These are phyloP conservation scores for Puccinia triticina DNA, from an alignment of 1,284 basidiomycete species.

Conservation along the genomic window DNA sequence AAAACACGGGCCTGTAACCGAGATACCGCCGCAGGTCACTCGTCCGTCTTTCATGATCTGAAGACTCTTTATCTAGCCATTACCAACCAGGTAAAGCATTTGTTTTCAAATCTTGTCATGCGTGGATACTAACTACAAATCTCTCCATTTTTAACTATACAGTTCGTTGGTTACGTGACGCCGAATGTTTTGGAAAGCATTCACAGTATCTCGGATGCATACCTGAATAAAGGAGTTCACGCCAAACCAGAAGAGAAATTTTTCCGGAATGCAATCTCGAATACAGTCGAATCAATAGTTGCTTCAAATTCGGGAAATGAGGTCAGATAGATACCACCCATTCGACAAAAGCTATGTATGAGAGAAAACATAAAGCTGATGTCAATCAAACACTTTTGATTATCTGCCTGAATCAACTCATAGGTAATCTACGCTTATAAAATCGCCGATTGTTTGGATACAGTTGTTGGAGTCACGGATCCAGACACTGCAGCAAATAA, in stretches of 20 bases:
- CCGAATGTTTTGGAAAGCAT: slow-evolving; percentile 43
- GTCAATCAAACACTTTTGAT: background rate
- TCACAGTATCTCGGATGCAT: slow-evolving; percentile 41
- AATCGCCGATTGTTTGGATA: slow-evolving; percentile 49
- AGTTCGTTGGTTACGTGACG: slow-evolving; percentile 49
- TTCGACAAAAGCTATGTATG: background rate
- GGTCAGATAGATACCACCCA: background rate
- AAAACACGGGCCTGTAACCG: slow-evolving; percentile 31
- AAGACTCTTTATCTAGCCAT: slow-evolving; percentile 46
- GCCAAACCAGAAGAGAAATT: slow-evolving; percentile 38
- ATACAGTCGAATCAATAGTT: slow-evolving; percentile 35
- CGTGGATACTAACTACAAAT: background rate
- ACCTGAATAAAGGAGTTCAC: slow-evolving; percentile 7
- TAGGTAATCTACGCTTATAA: slow-evolving; percentile 47
- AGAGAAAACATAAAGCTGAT: background rate
- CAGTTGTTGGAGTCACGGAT: slow-evolving; percentile 40
- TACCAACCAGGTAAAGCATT: slow-evolving; percentile 34
- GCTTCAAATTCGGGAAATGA: slow-evolving; percentile 51
- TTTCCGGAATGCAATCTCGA: slow-evolving; percentile 35
- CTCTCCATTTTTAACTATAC: background rate
- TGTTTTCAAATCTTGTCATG: background rate
- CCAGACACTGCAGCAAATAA: slow-evolving; percentile 39
- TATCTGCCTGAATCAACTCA: background rate
- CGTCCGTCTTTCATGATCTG: slow-evolving; percentile 42
- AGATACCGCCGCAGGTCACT: background rate